Percentiles rank a stretch among this genome's conserved stretches.
Conservation (phyloP, 768 basidiomycete species). For the Psilocybe cubensis region DNA sequence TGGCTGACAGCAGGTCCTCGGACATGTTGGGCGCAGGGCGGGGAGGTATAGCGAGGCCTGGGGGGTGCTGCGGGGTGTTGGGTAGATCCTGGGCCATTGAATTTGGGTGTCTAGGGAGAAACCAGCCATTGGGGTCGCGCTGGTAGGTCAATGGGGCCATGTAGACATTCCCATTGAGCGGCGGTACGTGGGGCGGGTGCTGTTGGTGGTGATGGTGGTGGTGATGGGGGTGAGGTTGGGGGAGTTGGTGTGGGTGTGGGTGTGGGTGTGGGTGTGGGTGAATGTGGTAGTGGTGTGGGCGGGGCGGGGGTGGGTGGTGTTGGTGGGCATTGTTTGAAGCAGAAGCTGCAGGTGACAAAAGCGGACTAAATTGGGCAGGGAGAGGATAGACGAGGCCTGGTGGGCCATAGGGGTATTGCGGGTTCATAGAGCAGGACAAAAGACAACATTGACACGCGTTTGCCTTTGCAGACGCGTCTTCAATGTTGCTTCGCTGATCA, state of each 20-base stretch:
- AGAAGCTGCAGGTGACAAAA: conserved; percentile 2
- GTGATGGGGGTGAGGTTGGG: too few relatives aligned
- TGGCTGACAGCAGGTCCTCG: not conserved
- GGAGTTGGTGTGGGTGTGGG: too few relatives aligned
- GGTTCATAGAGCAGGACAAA: conserved; percentile 16
- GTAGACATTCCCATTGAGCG: too few relatives aligned
- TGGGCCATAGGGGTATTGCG: conserved; percentile 18
- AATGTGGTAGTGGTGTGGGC: conserved; percentile 16
- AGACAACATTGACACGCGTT: conserved; percentile 15
- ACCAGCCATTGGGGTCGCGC: conserved; percentile 18
- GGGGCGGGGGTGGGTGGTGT: conserved; percentile 15
- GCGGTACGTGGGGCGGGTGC: too few relatives aligned
- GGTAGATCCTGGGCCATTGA: not conserved
- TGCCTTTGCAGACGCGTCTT: conserved; percentile 6
- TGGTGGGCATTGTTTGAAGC: conserved; percentile 14
- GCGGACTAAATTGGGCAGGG: conserved; percentile 16
- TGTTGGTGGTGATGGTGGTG: too few relatives aligned
- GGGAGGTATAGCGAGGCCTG: conserved; percentile 15
- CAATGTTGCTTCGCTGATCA: not conserved
- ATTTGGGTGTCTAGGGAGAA: not conserved
- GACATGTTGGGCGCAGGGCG: not conserved
- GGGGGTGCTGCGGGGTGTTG: conserved; percentile 16
- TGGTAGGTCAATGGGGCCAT: conserved; percentile 10
- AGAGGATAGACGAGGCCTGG: conserved; percentile 15
- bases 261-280: conserved; percentile 1